phyloP scores from a whole-genome alignment of 2,329 filamentous ascomycete genomes.

The Diaporthe citri region DNA sequence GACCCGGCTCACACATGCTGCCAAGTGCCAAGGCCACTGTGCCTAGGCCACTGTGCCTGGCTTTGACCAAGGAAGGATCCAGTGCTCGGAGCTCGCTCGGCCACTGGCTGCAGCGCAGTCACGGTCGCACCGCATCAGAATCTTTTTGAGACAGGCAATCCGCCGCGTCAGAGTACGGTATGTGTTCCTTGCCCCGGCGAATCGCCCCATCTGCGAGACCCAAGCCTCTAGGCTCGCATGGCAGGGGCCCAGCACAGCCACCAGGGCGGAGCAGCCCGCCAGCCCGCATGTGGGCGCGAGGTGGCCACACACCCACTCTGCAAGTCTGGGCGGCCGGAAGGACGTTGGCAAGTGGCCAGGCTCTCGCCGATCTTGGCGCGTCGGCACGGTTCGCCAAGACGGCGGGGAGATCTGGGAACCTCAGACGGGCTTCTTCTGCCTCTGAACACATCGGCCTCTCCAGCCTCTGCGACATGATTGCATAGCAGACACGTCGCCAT shows the following conservation, averaged over 20 bases:
- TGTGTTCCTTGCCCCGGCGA: conserved; percentile 4
- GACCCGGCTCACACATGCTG: conserved; percentile 18
- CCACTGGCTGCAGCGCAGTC: conserved; percentile 24
- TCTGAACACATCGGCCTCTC: conserved; percentile 11
- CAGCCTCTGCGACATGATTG: conserved; percentile 5
- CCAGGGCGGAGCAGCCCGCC: conserved; percentile 28
- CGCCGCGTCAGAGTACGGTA: conserved; percentile 8
- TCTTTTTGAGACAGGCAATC: conserved; percentile 27
- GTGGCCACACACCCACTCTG: conserved; percentile 26
- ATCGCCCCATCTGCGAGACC: conserved; percentile 26
- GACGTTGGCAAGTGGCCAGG: conserved; percentile 30
- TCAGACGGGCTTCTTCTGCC: conserved; percentile 18
- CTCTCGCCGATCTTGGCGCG: conserved; percentile 30
- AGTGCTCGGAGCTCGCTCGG: conserved; percentile 24
- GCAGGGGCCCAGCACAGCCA: conserved; percentile 30
- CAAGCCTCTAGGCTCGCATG: conserved; percentile 26
- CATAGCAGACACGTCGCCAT: conserved; percentile 17
- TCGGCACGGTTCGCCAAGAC: conserved; percentile 32
- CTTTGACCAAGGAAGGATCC: conserved; percentile 26
- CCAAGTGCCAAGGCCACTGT: conserved; percentile 24
- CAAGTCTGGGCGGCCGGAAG: conserved; percentile 28
- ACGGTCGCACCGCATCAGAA: conserved; percentile 29
- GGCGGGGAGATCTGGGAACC: conserved; percentile 27
- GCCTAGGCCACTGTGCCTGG: conserved; percentile 23
- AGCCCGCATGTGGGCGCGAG: conserved; percentile 27